Evolutionary conservation across 1,139 yeast species (phyloP).

Genomic region (Magnusiomyces clavatus): DNA sequence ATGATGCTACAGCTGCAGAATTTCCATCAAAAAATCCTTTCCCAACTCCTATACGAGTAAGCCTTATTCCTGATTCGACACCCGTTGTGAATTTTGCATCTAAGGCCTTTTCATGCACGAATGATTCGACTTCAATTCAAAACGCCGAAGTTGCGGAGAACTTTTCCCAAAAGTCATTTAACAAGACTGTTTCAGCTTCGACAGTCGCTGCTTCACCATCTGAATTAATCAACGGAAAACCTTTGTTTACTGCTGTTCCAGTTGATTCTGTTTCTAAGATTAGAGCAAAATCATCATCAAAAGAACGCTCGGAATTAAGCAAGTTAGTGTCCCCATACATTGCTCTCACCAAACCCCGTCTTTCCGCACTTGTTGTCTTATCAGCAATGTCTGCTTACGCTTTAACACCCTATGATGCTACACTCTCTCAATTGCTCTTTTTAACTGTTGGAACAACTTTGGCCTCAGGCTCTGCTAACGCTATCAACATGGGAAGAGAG

Average conservation of each 20-base stretch:
- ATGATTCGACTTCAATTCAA: no score
- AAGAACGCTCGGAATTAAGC: conserved; percentile 2
- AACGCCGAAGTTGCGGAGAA: not conserved
- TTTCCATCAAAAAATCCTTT: conserved; percentile 8
- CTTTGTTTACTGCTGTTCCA: not conserved
- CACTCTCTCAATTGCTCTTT: conserved; percentile 59
- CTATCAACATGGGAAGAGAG: conserved; percentile 95
- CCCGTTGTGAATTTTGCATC: conserved; percentile 12
- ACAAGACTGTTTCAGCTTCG: no score
- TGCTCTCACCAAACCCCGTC: conserved; percentile 79
- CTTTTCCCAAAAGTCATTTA: not conserved
- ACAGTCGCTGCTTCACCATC: not conserved
- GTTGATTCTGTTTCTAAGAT: conserved; percentile 1
- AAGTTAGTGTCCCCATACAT: conserved; percentile 38
- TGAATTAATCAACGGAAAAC: not conserved
- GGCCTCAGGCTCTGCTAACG: conserved; percentile 91
- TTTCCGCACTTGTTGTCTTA: conserved; percentile 79
- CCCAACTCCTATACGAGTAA: conserved; percentile 6
- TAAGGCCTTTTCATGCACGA: conserved; percentile 7
- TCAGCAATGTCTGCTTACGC: conserved; percentile 94
- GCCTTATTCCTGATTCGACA: conserved; percentile 3
- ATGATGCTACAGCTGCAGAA: not conserved
- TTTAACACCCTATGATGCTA: conserved; percentile 71
- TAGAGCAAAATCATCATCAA: not conserved
- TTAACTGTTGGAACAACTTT: conserved; percentile 80